A percentile compares a stretch with the other conserved stretches of the same genome.
phyloP scores from a whole-genome alignment of 768 basidiomycete genomes.

The Hygrocybe punicea region DNA sequence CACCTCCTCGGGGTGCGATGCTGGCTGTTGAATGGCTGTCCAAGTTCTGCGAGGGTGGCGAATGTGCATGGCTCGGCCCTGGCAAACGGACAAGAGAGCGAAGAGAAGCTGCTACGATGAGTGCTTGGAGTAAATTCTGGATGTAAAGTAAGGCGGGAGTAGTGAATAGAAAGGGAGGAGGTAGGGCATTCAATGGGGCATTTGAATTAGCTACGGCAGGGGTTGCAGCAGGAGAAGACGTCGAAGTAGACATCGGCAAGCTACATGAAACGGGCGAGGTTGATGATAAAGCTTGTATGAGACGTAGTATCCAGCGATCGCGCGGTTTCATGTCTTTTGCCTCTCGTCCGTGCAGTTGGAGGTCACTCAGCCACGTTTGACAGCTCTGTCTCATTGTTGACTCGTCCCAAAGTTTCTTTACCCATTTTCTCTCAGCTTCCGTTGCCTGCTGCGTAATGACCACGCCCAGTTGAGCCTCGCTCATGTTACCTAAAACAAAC shows the following conservation, averaged over 20 bases:
- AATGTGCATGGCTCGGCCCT: neutral
- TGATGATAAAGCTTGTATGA: conserved; percentile 44
- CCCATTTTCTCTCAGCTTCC: conserved; percentile 50
- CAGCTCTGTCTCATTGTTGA: conserved; percentile 20
- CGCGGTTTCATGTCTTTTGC: conserved; percentile 27
- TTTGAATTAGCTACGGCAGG: neutral
- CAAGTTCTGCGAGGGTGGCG: conserved; percentile 7
- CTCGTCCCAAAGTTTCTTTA: conserved; percentile 49
- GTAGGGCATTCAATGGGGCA: conserved; percentile 44
- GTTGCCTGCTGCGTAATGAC: conserved; percentile 53
- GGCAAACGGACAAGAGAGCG: conserved; percentile 52
- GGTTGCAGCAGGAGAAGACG: neutral
- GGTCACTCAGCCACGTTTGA: conserved; percentile 33
- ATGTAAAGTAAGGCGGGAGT: conserved; percentile 50
- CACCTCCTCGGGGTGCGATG: conserved; percentile 16
- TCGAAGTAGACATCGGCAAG: conserved; percentile 24
- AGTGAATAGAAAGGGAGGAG: conserved; percentile 65
- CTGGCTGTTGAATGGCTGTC: conserved; percentile 5
- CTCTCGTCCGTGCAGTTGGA: neutral
- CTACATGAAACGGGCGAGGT: conserved; percentile 41
- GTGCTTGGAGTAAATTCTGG: conserved; percentile 70
- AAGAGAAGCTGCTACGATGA: conserved; percentile 61
- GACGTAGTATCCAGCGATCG: conserved; percentile 37
- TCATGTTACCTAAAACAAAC: conserved; percentile 62
- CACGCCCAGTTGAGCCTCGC: conserved; percentile 53